Conservation (phyloP, 1,284 basidiomycete genomes). For the Ganoderma sinense region DNA sequence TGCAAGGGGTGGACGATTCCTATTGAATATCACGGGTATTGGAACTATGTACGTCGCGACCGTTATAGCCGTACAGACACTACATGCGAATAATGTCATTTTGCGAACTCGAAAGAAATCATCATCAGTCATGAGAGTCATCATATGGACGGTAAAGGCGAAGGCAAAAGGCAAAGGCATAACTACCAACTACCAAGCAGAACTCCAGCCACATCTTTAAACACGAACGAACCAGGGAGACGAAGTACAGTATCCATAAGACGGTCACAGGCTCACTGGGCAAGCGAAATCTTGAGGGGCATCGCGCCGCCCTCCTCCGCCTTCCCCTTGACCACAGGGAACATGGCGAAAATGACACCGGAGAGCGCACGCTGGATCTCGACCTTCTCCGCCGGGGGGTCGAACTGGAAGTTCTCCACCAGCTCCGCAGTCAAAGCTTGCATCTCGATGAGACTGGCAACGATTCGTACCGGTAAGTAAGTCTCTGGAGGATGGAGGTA, state of each 20-base stretch:
- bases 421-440: constrained; percentile 34
- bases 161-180: not conserved
- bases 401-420: constrained; percentile 37
- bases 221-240: not conserved
- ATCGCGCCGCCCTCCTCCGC: constrained; percentile 43
- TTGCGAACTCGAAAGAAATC: not conserved
- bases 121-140: not conserved
- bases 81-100: not conserved
- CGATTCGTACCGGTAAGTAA: not conserved
- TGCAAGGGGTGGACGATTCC: not conserved
- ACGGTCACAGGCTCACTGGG: not conserved
- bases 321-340: constrained; percentile 55
- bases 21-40: not conserved
- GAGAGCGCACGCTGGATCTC: constrained; percentile 44
- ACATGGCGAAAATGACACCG: constrained; percentile 45
- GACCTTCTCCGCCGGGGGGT: constrained; percentile 41
- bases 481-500: not conserved
- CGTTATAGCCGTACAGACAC: not conserved
- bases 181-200: not conserved
- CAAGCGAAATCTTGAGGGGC: constrained; percentile 22
- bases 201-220: not conserved
- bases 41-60: not conserved
- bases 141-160: too few relatives aligned
- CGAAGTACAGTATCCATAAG: not conserved
- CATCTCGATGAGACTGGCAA: constrained; percentile 38